phyloP scores from a whole-genome alignment of 805 yeast genomes.

The Candida rishiriensis region DNA sequence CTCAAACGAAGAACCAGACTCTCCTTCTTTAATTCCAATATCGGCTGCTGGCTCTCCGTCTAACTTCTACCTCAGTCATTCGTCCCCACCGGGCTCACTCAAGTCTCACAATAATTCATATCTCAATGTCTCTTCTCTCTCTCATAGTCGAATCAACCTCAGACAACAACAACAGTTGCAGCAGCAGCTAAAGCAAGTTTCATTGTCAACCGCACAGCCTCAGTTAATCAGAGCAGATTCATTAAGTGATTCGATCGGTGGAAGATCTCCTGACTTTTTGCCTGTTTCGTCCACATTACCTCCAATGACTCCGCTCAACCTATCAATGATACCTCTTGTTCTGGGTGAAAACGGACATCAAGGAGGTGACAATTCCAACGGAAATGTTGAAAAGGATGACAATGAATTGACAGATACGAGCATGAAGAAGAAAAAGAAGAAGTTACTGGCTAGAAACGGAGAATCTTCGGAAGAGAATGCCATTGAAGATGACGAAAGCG shows the following conservation, averaged over 20 bases:
- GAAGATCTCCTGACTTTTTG: conserved; percentile 30
- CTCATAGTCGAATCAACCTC: conserved; percentile 17
- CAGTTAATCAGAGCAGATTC: conserved; percentile 21
- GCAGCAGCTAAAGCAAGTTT: conserved; percentile 1
- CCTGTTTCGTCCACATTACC: conserved; percentile 33
- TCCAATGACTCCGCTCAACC: conserved; percentile 33
- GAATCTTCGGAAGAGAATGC: conserved; percentile 3
- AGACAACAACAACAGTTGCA: conserved; percentile 10
- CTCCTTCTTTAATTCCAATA: conserved; percentile 48
- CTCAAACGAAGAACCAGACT: conserved; percentile 36
- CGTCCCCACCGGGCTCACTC: conserved; percentile 44
- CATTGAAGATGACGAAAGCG: not conserved
- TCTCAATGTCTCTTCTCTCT: conserved; percentile 5
- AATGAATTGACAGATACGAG: not conserved
- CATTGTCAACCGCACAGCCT: not conserved
- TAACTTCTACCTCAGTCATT: conserved; percentile 46
- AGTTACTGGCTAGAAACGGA: too few species aligned
- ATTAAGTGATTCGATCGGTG: conserved; percentile 24
- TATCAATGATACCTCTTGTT: conserved; percentile 21
- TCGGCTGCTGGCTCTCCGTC: conserved; percentile 54
- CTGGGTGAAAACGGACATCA: conserved; percentile 3
- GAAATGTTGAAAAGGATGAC: not conserved
- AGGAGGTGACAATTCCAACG: too few species aligned
- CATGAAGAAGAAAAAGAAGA: not conserved
- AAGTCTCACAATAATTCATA: conserved; percentile 25